Conservation (phyloP, 805 yeast species). For the Saccharomycopsis synnaedendra region DNA sequence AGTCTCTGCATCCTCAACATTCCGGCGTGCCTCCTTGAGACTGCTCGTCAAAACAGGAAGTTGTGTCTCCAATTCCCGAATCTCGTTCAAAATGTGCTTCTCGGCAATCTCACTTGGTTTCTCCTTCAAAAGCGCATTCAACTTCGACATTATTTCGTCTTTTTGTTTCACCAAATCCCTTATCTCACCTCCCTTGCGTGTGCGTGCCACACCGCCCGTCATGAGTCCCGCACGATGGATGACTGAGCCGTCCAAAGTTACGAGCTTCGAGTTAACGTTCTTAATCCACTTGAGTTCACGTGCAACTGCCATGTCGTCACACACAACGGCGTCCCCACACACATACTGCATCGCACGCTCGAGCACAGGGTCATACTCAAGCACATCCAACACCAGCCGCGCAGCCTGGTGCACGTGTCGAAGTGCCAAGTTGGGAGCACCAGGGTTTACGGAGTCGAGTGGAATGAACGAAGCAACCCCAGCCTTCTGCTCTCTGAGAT, state of each 20-base stretch:
- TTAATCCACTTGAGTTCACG: constrained; percentile 59
- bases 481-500: constrained; percentile 71
- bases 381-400: constrained; percentile 62
- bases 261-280: constrained; percentile 50
- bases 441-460: constrained; percentile 58
- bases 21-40: constrained; percentile 32
- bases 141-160: constrained; percentile 37
- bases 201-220: constrained; percentile 77
- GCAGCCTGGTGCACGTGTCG: constrained; percentile 43
- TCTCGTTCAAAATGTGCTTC: constrained; percentile 44
- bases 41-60: constrained; percentile 34
- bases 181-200: constrained; percentile 39
- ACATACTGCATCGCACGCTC: constrained; percentile 75
- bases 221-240: constrained; percentile 80
- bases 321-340: constrained; percentile 69
- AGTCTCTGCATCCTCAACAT: constrained; percentile 31
- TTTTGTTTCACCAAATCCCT: constrained; percentile 39
- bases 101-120: constrained; percentile 47
- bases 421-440: constrained; percentile 39
- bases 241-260: constrained; percentile 74
- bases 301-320: constrained; percentile 62
- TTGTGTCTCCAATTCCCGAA: constrained; percentile 36
- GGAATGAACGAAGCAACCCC: constrained; percentile 89
- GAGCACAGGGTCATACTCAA: constrained; percentile 52
- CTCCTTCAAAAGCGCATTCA: constrained; percentile 29